Percentiles rank a stretch among this genome's conserved stretches.
Evolutionary conservation across 768 basidiomycete genomes (phyloP).

Genomic region (Boletus rubropictus): DNA sequence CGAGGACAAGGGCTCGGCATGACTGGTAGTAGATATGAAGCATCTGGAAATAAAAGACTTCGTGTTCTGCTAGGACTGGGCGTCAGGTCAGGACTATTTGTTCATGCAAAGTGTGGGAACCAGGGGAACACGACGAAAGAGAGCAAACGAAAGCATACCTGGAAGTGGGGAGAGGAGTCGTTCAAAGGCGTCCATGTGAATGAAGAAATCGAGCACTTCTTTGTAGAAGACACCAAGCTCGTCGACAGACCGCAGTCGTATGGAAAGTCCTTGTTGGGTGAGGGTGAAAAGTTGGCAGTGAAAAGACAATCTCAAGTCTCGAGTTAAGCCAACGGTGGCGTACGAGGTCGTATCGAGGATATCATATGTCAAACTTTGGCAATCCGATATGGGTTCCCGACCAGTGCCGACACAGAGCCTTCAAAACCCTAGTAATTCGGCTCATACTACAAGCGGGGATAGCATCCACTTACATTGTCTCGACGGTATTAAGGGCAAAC

Average conservation of each 20-base stretch:
- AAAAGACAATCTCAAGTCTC: slow-evolving; percentile 36
- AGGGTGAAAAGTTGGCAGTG: slow-evolving; percentile 32
- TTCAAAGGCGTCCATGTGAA: slow-evolving; percentile 33
- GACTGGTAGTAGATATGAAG: slow-evolving; percentile 37
- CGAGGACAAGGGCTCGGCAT: slow-evolving; percentile 35
- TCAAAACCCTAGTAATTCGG: slow-evolving; percentile 2
- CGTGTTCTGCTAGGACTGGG: slow-evolving; percentile 39
- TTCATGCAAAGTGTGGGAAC: background rate
- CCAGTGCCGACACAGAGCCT: slow-evolving; percentile 42
- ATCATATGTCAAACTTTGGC: slow-evolving; percentile 27
- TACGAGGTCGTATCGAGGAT: slow-evolving; percentile 26
- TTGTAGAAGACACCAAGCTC: slow-evolving; percentile 32
- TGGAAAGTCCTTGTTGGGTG: slow-evolving; percentile 28
- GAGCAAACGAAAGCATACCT: slow-evolving; percentile 24
- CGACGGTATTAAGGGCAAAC: slow-evolving; percentile 35
- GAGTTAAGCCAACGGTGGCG: slow-evolving; percentile 17
- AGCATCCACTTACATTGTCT: slow-evolving; percentile 32
- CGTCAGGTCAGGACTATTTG: slow-evolving; percentile 20
- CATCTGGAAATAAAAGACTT: slow-evolving; percentile 40
- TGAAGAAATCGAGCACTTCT: slow-evolving; percentile 29
- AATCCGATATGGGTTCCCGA: slow-evolving; percentile 34
- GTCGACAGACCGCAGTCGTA: slow-evolving; percentile 25
- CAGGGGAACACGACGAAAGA: background rate
- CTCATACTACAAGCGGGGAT: background rate
- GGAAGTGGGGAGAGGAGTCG: slow-evolving; percentile 35